Conservation (phyloP, 768 basidiomycete genomes). For the Trametes cubensis region DNA sequence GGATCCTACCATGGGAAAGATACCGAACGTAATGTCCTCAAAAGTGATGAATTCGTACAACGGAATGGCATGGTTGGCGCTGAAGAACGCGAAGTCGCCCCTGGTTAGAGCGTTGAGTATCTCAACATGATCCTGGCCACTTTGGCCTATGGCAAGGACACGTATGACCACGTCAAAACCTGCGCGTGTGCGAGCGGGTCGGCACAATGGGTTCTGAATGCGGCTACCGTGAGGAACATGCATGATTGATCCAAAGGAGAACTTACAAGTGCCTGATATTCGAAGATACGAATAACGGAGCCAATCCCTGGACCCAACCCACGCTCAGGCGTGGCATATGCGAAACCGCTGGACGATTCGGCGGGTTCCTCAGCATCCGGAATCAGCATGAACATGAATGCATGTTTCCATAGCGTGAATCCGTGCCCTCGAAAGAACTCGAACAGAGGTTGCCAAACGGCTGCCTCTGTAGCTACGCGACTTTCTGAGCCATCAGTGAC, state of each 20-base stretch:
- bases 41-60: slow-evolving; percentile 32
- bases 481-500: too few relatives aligned
- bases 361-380: not conserved
- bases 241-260: not conserved
- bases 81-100: slow-evolving; percentile 18
- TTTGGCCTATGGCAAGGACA: not conserved
- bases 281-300: not conserved
- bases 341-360: not conserved
- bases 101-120: slow-evolving; percentile 29
- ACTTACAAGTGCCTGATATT: not conserved
- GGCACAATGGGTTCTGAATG: not conserved
- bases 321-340: not conserved
- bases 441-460: too few relatives aligned
- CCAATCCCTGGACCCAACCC: not conserved
- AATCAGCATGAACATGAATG: not conserved
- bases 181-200: not conserved
- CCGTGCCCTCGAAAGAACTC: too few relatives aligned
- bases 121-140: slow-evolving; percentile 18
- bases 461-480: too few relatives aligned
- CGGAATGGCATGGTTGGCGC: slow-evolving; percentile 35
- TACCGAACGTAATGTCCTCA: slow-evolving; percentile 34
- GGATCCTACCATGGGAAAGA: slow-evolving; percentile 32
- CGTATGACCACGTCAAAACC: slow-evolving; percentile 7
- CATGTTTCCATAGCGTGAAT: not conserved
- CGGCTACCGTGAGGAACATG: not conserved